Percentiles rank a stretch among this genome's conserved stretches.
Conservation (phyloP, 2,329 filamentous ascomycete genomes). For the Diaporthe ampelina region DNA sequence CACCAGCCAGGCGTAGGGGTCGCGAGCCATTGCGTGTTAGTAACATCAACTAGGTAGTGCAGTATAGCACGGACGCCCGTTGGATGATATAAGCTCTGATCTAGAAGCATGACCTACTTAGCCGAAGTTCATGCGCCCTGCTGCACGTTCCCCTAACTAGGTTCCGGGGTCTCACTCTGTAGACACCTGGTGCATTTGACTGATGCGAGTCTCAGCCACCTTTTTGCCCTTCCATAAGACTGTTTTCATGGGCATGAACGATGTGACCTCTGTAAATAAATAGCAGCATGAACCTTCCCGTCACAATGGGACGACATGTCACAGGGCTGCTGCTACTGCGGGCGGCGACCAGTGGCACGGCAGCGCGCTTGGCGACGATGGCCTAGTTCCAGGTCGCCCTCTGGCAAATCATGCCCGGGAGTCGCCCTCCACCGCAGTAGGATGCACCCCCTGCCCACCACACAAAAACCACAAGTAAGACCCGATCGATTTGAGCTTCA, state of each 20-base stretch:
- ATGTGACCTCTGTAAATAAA: not conserved
- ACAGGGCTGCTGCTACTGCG: constrained; percentile 4
- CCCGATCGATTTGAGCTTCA: constrained; percentile 21
- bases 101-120: not conserved
- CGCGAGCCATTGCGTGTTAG: not conserved
- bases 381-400: not conserved
- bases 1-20: too few species aligned
- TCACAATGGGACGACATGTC: constrained; percentile 9
- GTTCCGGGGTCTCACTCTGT: not conserved
- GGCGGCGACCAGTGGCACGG: constrained; percentile 10
- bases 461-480: not conserved
- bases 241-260: not conserved
- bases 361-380: constrained; percentile 16
- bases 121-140: not conserved
- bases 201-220: constrained; percentile 10
- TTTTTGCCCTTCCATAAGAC: not conserved
- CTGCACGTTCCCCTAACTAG: too few species aligned
- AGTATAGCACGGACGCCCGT: not conserved
- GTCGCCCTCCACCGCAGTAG: constrained; percentile 19
- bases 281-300: constrained; percentile 3
- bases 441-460: constrained; percentile 15
- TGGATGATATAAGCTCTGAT: not conserved
- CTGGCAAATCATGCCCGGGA: constrained; percentile 32
- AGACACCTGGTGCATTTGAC: not conserved
- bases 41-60: too few species aligned